Evolutionary conservation across 768 basidiomycete genomes (phyloP), one percentile per base, ranked within the genome.

Genomic region (Trametes cubensis): DNA sequence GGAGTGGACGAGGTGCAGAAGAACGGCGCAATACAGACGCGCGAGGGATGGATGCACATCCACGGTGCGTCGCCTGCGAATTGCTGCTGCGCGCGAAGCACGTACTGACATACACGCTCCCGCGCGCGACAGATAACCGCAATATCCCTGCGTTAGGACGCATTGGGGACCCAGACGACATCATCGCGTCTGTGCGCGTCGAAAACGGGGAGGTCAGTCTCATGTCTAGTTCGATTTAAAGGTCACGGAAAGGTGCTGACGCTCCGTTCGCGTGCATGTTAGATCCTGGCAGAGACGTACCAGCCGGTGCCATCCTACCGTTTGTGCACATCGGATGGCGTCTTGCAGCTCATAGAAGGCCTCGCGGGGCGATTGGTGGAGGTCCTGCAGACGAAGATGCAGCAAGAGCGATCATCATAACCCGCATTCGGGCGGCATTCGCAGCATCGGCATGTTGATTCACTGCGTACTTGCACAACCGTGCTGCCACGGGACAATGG

Each of bases 41-140:
- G 82, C 62, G 73, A 83, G 20, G 92, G 92, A n/a, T 94, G 92
- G 92, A 89, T 94, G 88, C 92, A 94, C 70, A 86, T 94, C 48
- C 84, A 92, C 46, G 83, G 82, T 81, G 46, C 53, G 77, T 23
- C 14, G 34, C 41, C 25, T 26, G 21, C 5, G 5, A 6, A 6
- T 28, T 6, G 15, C 25, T 28, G 14, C 48, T 20, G 6, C 15
- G 3, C 13, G 1, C 13, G 10, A 2, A 7, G 34, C 5, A 11
- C 34, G 34, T 2, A 34, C 10, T 34, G 34, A 34, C 6, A 26
- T 40, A 25, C 41, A 28, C 28, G 28, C 28, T 28, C n/a, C n/a
- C n/a, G 38, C 52, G 49, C 23, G 39, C 26, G 47, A 34, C 38
- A 92, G 92, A 94, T 69, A 78, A 80, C 49, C 81, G 92, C 44